Evolutionary conservation across 495 filamentous ascomycete species (phyloP).

Genomic region (Aspergillus indologenus): DNA sequence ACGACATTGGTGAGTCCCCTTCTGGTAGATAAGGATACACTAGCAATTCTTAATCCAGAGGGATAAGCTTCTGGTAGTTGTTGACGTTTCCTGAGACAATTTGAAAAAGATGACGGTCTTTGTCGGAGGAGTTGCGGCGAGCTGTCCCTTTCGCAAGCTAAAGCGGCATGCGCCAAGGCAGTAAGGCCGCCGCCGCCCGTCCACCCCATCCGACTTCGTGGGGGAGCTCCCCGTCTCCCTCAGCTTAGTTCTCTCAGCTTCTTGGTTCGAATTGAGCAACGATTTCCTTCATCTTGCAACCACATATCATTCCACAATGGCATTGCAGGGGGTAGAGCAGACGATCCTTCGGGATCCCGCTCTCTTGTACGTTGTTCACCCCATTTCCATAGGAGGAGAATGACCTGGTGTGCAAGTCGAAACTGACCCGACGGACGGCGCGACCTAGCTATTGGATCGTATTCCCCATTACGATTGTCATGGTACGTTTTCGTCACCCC

Average conservation of each 20-base stretch:
- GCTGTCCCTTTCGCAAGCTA: constrained; percentile 43
- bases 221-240: constrained; percentile 13
- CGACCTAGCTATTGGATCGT: constrained; percentile 88
- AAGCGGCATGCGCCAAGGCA: constrained; percentile 26
- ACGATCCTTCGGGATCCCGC: constrained; percentile 99
- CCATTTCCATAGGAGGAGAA: too few species aligned
- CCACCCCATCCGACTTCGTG: constrained; percentile 20
- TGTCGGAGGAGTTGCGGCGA: constrained; percentile 41
- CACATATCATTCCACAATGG: constrained; percentile 57
- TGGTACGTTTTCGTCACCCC: too few species aligned
- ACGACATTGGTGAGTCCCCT: constrained; percentile 20
- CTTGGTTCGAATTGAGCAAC: neutral
- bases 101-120: constrained; percentile 8
- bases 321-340: constrained; percentile 74
- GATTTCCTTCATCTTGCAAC: neutral
- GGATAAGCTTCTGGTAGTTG: neutral
- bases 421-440: constrained; percentile 9
- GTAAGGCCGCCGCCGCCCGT: neutral
- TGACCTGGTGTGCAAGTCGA: too few species aligned
- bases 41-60: neutral
- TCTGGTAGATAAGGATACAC: neutral
- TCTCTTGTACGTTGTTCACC: constrained; percentile 68
- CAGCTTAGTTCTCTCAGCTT: constrained; percentile 16
- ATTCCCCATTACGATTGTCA: constrained; percentile 93
- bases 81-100: constrained; percentile 1